Base-by-base conservation (phyloP, 2,329 filamentous ascomycete species). In the Ophiostoma populinum region DNA sequence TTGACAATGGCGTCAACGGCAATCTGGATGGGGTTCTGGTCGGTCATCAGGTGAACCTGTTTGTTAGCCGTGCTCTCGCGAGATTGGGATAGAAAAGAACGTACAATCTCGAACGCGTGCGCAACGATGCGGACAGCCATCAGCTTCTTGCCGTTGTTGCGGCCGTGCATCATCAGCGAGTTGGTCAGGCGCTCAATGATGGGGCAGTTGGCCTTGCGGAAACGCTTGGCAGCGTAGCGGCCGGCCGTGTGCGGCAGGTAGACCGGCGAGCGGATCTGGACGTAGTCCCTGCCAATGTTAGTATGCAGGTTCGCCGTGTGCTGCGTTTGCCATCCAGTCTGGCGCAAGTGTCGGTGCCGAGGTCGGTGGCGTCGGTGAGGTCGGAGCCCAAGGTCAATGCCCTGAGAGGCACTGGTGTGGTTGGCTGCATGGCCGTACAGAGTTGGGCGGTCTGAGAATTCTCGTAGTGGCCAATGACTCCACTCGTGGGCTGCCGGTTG, bases 61-160 rank as follows among this genome's bases (percentile, higher is more conserved):
- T 18, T 16, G 34, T 33, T 29, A 37, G 31, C 21, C 26, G 22
- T 7, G 11, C 25, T 13, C n/a, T 13, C n/a, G 10, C 11, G 15
- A 13, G 10, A n/a, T n/a, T n/a, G n/a, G n/a, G n/a, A n/a, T n/a
- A n/a, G n/a, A n/a, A n/a, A n/a, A 5, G 7, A 19, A 46, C 51
- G 45, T 79, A 94, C 87, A 62, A 98, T 98, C 75, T 98, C 92
- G 67, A 98, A 98, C 55, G 87, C 67, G 74, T 98, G 90, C 52
- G 86, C 86, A 55, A 98, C 86, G 53, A 98, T 98, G 67, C 90
- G 85, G 63, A 95, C 87, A 59, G 90, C 92, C 86, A 92, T 94
- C 60, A 95, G 78, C 83, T 98, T 98, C 81, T 98, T 98, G 67
- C 90, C 90, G 81, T 94, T 98, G 82, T 98, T 98, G 69, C 90